These are phyloP conservation scores for Tulasnella calospora DNA, from an alignment of 768 basidiomycete species.

Conservation along the genomic window DNA sequence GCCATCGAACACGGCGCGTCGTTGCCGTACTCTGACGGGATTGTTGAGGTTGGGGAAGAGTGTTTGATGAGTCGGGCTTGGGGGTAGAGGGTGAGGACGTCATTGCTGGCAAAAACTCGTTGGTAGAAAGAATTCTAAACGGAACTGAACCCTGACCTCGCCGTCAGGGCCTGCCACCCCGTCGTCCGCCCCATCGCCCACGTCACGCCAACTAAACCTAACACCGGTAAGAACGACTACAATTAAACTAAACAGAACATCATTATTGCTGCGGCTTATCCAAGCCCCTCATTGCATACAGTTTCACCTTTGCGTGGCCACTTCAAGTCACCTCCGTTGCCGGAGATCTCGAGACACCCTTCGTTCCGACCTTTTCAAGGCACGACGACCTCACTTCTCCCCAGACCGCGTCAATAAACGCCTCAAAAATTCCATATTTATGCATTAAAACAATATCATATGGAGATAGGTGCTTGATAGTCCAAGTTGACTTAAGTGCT, in stretches of 20 bases:
- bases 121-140: not conserved
- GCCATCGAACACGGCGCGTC: slow-evolving; percentile 9
- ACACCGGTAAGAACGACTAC: not conserved
- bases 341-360: too few relatives aligned
- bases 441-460: too few relatives aligned
- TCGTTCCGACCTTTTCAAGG: too few relatives aligned
- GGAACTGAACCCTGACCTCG: slow-evolving; percentile 8
- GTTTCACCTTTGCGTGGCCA: too few relatives aligned
- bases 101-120: not conserved
- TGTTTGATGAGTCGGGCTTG: slow-evolving; percentile 7
- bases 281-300: too few relatives aligned
- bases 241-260: not conserved
- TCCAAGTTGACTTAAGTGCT: too few relatives aligned
- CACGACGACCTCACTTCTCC: too few relatives aligned
- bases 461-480: too few relatives aligned
- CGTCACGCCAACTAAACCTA: not conserved
- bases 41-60: not conserved
- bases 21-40: not conserved
- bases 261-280: too few relatives aligned
- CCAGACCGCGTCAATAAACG: too few relatives aligned
- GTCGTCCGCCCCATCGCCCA: not conserved
- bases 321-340: too few relatives aligned
- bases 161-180: not conserved
- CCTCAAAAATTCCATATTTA: too few relatives aligned
- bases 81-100: not conserved